Evolutionary conservation across 2,329 filamentous ascomycete genomes (phyloP).

Genomic region (Penicillium sp.): DNA sequence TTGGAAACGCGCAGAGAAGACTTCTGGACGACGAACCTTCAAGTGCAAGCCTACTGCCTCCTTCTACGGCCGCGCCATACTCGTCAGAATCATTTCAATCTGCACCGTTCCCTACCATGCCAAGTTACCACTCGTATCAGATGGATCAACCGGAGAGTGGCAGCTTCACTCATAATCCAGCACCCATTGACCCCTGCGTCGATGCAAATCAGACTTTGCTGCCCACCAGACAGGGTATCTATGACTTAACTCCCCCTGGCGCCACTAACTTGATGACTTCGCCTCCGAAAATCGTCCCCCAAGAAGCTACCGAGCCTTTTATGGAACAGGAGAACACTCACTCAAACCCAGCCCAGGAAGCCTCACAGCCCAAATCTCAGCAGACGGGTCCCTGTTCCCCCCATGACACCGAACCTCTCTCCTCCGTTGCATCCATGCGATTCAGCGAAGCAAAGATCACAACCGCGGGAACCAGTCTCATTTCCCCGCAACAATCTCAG

Average conservation of each 20-base stretch:
- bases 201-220: conserved; percentile 11
- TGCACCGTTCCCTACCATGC: conserved; percentile 14
- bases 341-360: conserved; percentile 11
- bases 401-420: conserved; percentile 42
- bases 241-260: conserved; percentile 13
- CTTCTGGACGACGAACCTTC: conserved; percentile 30
- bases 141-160: not conserved
- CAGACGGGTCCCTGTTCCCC: conserved; percentile 31
- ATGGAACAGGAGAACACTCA: not conserved
- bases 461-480: conserved; percentile 4
- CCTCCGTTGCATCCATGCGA: conserved; percentile 31
- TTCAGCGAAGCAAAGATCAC: conserved; percentile 26
- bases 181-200: not conserved
- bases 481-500: conserved; percentile 19
- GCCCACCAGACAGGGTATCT: not conserved
- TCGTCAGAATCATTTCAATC: conserved; percentile 17
- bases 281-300: not conserved
- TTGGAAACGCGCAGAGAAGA: conserved; percentile 32
- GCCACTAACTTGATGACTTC: conserved; percentile 2
- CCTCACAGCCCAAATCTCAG: conserved; percentile 24
- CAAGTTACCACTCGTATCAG: conserved; percentile 5
- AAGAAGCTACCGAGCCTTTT: not conserved
- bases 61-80: conserved; percentile 13
- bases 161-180: not conserved
- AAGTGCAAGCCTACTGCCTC: conserved; percentile 10